Conservation (phyloP, 202 grass and related monocot species). For the Schoenoplectus tabernaemontani region DNA sequence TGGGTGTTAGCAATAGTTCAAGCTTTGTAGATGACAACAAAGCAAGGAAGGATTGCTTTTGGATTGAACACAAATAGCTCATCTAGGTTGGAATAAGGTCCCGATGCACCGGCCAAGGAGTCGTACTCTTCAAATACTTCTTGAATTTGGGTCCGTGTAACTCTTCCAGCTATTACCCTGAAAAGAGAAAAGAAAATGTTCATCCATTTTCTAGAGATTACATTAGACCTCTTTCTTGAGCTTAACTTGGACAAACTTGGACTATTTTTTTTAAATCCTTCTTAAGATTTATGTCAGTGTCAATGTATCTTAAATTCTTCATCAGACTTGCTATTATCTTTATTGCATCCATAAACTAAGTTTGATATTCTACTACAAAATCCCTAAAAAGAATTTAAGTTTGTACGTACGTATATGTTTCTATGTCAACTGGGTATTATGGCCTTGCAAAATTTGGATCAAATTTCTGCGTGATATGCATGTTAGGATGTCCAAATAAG, state of each 20-base stretch:
- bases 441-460: too few species aligned
- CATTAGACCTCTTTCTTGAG: too few species aligned
- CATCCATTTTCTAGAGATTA: too few species aligned
- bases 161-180: constrained; percentile 67
- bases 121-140: constrained; percentile 35
- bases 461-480: too few species aligned
- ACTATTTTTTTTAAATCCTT: neutral
- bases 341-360: too few species aligned
- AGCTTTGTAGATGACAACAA: constrained; percentile 81
- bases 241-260: neutral
- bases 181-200: neutral
- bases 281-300: too few species aligned
- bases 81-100: constrained; percentile 65
- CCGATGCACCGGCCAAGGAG: constrained; percentile 40
- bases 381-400: too few species aligned
- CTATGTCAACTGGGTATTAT: neutral
- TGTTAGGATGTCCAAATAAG: neutral
- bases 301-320: too few species aligned
- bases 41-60: constrained; percentile 80
- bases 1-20: constrained; percentile 20
- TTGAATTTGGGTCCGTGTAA: constrained; percentile 29
- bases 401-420: too few species aligned
- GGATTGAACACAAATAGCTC: constrained; percentile 81
- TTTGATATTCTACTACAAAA: too few species aligned
- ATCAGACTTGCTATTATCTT: neutral